A percentile compares a stretch with the other conserved stretches of the same genome.
These are phyloP conservation scores for Adansonia madagascariensis DNA, from an alignment of 441 rosid genomes.

Conservation along the genomic window DNA sequence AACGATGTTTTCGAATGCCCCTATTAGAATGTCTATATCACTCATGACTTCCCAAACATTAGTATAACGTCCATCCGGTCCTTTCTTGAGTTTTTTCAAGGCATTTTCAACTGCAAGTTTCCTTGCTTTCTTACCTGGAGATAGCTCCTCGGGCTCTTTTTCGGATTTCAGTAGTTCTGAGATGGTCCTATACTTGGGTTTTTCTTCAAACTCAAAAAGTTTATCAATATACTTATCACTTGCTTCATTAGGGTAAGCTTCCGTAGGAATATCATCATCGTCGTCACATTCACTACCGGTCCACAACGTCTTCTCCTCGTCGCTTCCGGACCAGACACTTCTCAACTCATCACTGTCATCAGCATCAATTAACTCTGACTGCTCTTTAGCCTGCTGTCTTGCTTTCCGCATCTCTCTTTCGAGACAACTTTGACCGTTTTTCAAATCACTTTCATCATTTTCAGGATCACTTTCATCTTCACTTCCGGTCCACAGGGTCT, in stretches of 20 bases:
- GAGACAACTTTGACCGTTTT: slow-evolving; percentile 31
- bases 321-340: slow-evolving; percentile 91
- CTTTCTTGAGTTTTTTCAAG: slow-evolving; percentile 83
- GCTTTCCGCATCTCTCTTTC: slow-evolving; percentile 62
- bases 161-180: slow-evolving; percentile 76
- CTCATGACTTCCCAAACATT: slow-evolving; percentile 98
- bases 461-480: slow-evolving; percentile 61
- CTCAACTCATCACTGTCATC: slow-evolving; percentile 84
- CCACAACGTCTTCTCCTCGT: slow-evolving; percentile 90
- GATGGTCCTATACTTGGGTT: slow-evolving; percentile 80
- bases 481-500: slow-evolving; percentile 75
- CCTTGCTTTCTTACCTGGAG: slow-evolving; percentile 88
- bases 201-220: slow-evolving; percentile 87
- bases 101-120: slow-evolving; percentile 93
- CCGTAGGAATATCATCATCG: slow-evolving; percentile 80
- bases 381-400: slow-evolving; percentile 70
- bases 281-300: slow-evolving; percentile 91
- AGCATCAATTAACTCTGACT: slow-evolving; percentile 64
- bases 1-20: slow-evolving; percentile 84
- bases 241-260: slow-evolving; percentile 69
- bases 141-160: slow-evolving; percentile 81
- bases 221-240: slow-evolving; percentile 81
- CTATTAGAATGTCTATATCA: slow-evolving; percentile 77
- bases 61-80: slow-evolving; percentile 86
- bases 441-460: slow-evolving; percentile 25